Evolutionary conservation across 768 basidiomycete genomes (phyloP).

Genomic region (Kwoniella dendrophila): DNA sequence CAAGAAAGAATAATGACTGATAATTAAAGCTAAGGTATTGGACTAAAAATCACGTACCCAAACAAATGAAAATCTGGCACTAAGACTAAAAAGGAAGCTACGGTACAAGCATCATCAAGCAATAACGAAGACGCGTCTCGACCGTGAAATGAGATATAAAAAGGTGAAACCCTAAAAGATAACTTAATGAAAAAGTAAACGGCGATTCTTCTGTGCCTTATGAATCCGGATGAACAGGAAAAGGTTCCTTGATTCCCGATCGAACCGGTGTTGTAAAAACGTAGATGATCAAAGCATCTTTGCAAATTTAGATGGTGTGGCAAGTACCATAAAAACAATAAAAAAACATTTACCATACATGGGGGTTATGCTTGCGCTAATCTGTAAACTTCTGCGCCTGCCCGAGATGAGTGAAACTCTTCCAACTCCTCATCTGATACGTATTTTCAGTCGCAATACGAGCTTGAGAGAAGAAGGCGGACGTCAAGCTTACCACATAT

Average conservation of each 20-base stretch:
- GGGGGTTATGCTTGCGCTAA: too few relatives aligned
- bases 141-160: background rate
- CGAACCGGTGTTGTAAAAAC: background rate
- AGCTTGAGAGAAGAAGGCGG: too few relatives aligned
- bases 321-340: background rate
- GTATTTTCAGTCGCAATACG: too few relatives aligned
- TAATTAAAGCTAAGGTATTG: too few relatives aligned
- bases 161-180: slow-evolving; percentile 3
- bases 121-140: slow-evolving; percentile 1
- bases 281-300: background rate
- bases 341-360: background rate
- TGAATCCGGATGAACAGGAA: background rate
- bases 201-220: slow-evolving; percentile 9
- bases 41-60: too few relatives aligned
- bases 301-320: background rate
- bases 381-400: background rate
- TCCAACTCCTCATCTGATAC: background rate
- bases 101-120: background rate
- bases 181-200: background rate
- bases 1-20: too few relatives aligned
- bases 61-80: background rate
- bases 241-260: background rate
- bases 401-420: background rate
- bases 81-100: background rate
- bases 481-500: too few relatives aligned